phyloP scores from a whole-genome alignment of 345 rosid genomes.

The Hevea brasiliensis region DNA sequence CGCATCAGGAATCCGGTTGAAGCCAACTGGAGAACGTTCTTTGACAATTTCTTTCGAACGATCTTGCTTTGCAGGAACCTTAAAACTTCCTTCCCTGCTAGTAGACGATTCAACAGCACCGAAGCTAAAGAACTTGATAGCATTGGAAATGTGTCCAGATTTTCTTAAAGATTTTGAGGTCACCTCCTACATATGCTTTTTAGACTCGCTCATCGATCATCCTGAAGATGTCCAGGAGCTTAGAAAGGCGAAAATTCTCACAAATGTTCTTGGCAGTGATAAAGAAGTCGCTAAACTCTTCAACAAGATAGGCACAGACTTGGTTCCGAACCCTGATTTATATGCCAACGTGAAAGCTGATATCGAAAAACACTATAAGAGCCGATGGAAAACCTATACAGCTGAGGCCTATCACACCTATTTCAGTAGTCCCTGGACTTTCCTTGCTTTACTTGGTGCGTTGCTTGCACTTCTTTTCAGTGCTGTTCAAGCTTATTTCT shows the following conservation, averaged over 20 bases:
- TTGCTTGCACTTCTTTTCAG: neutral
- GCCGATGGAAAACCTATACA: neutral
- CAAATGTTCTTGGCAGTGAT: conserved; percentile 15
- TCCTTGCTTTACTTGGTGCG: neutral
- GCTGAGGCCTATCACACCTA: neutral
- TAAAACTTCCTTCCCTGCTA: conserved; percentile 2
- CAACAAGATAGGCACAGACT: conserved; percentile 13
- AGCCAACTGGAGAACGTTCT: neutral
- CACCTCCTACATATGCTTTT: conserved; percentile 12
- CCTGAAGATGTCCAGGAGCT: conserved; percentile 14
- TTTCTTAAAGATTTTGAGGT: conserved; percentile 1
- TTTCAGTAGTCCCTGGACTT: conserved; percentile 8
- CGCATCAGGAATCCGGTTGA: conserved; percentile 6
- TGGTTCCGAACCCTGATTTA: neutral
- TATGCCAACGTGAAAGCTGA: neutral
- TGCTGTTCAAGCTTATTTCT: neutral
- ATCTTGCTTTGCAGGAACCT: neutral
- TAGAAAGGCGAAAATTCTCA: neutral
- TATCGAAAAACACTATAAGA: neutral
- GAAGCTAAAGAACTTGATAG: conserved; percentile 17
- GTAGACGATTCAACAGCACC: conserved; percentile 16
- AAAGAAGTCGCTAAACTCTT: conserved; percentile 19
- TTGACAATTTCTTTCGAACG: neutral
- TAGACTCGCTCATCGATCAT: conserved; percentile 15
- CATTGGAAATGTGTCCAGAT: conserved; percentile 17